Evolutionary conservation across 2,329 filamentous ascomycete genomes (phyloP).

Genomic region (Sarocladium oryzae): DNA sequence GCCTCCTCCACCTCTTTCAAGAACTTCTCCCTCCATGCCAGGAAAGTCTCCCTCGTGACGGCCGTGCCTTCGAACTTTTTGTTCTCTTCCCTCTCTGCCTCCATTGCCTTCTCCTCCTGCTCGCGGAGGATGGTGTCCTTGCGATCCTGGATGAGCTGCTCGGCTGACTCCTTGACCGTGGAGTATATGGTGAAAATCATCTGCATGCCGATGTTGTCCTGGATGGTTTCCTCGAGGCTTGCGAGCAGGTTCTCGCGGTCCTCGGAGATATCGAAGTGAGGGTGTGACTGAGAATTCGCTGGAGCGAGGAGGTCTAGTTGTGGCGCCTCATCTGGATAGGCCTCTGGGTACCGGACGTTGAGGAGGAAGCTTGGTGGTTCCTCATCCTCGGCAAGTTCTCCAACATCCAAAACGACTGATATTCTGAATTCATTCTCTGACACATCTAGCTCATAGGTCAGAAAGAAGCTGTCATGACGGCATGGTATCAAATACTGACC

Average conservation of each 20-base stretch:
- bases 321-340: conserved; percentile 84
- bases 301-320: conserved; percentile 71
- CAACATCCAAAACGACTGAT: conserved; percentile 75
- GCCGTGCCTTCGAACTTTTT: conserved; percentile 88
- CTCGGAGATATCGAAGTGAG: conserved; percentile 69
- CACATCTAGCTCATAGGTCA: conserved; percentile 53
- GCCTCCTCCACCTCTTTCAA: conserved; percentile 72
- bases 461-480: conserved; percentile 4
- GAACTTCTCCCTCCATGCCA: conserved; percentile 76
- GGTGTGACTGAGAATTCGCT: conserved; percentile 61
- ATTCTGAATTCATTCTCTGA: conserved; percentile 86
- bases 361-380: conserved; percentile 70
- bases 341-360: conserved; percentile 80
- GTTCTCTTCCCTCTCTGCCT: conserved; percentile 84
- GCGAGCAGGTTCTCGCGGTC: conserved; percentile 72
- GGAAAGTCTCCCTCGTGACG: conserved; percentile 81
- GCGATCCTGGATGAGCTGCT: conserved; percentile 72
- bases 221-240: conserved; percentile 65
- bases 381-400: conserved; percentile 60
- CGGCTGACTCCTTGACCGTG: conserved; percentile 83
- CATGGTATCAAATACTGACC: conserved; percentile 40
- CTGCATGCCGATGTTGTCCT: conserved; percentile 93
- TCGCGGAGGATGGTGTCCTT: conserved; percentile 55
- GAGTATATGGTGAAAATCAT: conserved; percentile 94
- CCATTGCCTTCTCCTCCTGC: conserved; percentile 47